Percentiles rank a stretch among this genome's conserved stretches.
Conservation (phyloP, 2,329 filamentous ascomycete genomes). For the Boeremia lycopersici region DNA sequence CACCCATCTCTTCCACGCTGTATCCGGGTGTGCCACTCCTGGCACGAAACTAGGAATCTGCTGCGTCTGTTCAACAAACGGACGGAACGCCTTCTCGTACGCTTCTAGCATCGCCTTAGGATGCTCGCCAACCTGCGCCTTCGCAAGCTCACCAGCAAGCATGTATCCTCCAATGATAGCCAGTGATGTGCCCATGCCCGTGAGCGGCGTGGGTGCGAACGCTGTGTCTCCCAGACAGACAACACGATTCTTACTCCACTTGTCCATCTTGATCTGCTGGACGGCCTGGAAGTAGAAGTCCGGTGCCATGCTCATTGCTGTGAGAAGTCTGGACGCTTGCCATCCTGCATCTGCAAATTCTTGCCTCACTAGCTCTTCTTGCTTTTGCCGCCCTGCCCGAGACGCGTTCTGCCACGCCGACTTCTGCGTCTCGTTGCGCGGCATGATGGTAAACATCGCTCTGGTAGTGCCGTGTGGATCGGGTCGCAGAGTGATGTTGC, state of each 20-base stretch:
- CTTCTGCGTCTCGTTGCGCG: conserved; percentile 22
- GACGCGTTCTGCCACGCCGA: conserved; percentile 35
- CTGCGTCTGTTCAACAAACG: conserved; percentile 36
- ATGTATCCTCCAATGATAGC: conserved; percentile 49
- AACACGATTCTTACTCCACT: conserved; percentile 56
- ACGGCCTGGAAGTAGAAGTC: conserved; percentile 58
- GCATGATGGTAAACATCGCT: conserved; percentile 48
- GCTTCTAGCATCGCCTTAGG: conserved; percentile 24
- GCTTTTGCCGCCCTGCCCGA: conserved; percentile 40
- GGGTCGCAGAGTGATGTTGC: conserved; percentile 32
- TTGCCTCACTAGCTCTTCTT: conserved; percentile 47
- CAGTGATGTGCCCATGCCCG: conserved; percentile 49
- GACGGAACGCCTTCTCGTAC: conserved; percentile 32
- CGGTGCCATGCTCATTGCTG: conserved; percentile 46
- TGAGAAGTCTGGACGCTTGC: conserved; percentile 52
- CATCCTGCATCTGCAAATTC: conserved; percentile 51
- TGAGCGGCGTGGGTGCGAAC: conserved; percentile 56
- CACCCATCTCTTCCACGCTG: conserved; percentile 31
- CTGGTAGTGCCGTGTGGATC: conserved; percentile 34
- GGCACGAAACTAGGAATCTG: conserved; percentile 33
- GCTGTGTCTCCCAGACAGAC: conserved; percentile 62
- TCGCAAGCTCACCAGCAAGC: conserved; percentile 44
- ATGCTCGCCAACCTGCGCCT: conserved; percentile 16
- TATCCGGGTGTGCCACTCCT: conserved; percentile 27
- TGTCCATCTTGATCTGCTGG: conserved; percentile 52